Evolutionary conservation across 306 rosid species (phyloP).

Genomic region (Elaeagnus macrophylla): DNA sequence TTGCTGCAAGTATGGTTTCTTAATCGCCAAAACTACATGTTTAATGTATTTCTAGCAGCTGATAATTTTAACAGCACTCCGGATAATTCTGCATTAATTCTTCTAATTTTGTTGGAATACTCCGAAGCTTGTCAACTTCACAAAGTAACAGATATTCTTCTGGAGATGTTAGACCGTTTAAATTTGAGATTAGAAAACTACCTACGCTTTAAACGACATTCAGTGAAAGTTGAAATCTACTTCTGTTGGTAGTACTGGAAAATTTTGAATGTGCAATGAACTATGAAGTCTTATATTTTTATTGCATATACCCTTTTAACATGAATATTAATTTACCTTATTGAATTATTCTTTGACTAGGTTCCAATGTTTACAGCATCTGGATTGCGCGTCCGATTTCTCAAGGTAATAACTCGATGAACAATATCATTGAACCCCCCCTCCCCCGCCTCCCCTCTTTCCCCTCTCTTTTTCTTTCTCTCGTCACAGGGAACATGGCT

Average conservation of each 20-base stretch:
- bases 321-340: neutral
- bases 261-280: neutral
- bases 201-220: too few relatives aligned
- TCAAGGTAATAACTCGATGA: slow-evolving; percentile 44
- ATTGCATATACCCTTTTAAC: too few relatives aligned
- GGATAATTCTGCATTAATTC: neutral
- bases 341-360: slow-evolving; percentile 17
- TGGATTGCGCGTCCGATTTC: slow-evolving; percentile 92
- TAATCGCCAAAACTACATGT: too few relatives aligned
- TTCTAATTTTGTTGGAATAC: neutral
- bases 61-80: neutral
- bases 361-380: slow-evolving; percentile 98
- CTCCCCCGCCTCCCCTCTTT: too few relatives aligned
- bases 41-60: neutral
- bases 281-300: too few relatives aligned
- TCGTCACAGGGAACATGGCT: neutral
- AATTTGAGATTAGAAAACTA: neutral
- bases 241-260: neutral
- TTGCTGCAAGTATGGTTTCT: too few relatives aligned
- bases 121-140: neutral
- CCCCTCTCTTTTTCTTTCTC: too few relatives aligned
- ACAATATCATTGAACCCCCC: too few relatives aligned
- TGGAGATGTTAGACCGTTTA: neutral
- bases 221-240: neutral
- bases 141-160: neutral